Evolutionary conservation across 108 stramenopile genomes (phyloP), one percentile per base, ranked within the genome.

Genomic region (Cyclotella choctawhatcheeana): DNA sequence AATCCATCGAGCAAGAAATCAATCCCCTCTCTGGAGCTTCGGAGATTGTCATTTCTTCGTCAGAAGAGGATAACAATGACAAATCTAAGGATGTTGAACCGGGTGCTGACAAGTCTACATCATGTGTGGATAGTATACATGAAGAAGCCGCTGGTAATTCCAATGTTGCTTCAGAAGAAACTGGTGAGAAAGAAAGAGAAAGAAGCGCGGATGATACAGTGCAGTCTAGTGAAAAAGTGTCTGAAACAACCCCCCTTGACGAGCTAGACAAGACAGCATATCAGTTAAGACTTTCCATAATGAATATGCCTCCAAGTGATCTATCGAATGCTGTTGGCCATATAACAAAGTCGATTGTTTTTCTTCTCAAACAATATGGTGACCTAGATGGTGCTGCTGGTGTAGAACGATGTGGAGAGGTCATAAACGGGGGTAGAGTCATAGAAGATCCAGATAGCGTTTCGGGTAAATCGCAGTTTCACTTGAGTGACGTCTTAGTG

Each of bases 341-440:
- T n/a, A 51, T 55, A 32, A 69, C 69, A 13, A 60, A 64, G 24
- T 55, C 69, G 22, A 13, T 77, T 24, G 63, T 37, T 22, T 25
- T 18, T 37, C 44, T 77, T 26, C 76, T 77, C 32, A 44, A 24
- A 13, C 62, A 62, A 35, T 77, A 70, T 20, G 69, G 76, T 16
- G 69, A 77, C 12, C 25, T 77, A 63, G 55, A 65, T 43, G 76
- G 76, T 18, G 54, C 76, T 33, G 20, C 63, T 21, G 76, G 76
- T 21, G 70, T 77, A 22, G 30, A n/a, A 33, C 69, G 64, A 0
- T 77, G 76, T 27, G 76, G 76, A 65, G 56, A 77, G 58, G 34
- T 70, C 18, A 58, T 77, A 14, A 44, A 45, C 37, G 56, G 64
- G 1, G 68, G 54, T 5, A 47, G 21, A 20, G 17, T 31, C 3